Evolutionary conservation across 768 basidiomycete species (phyloP), one percentile per base, ranked within the genome.

Genomic region (Podaxis sp.): DNA sequence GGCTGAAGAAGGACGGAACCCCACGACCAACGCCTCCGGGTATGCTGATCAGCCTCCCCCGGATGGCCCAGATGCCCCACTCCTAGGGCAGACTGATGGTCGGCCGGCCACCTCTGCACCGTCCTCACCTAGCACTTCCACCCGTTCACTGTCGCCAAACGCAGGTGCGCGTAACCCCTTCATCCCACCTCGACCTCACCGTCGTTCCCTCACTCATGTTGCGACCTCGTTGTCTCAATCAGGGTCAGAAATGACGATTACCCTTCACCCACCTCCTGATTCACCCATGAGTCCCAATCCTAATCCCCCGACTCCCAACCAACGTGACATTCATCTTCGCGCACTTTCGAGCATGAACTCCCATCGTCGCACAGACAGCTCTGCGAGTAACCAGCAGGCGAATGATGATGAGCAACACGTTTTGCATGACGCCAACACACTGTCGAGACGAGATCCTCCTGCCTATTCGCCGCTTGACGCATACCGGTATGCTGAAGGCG

Each of bases 401-500:
- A 26, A 24, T 51, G 49, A 54, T 58, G 70, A 75, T 51, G 73
- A 77, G 57, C 71, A 73, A 63, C 68, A 67, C 70, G 76, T 67
- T 64, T 74, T 60, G 69, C 71, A 64, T 6, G 59, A 63, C 8
- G 69, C 65, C 58, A 66, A 74, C 26, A 68, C 68, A 15, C 68
- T 85, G 52, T 76, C 77, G 63, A 80, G 87, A 68, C 82, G 84
- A 61, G 88, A 90, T 65, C 93, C 93, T 22, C 93, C 93, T 26
- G 91, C 90, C 17, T 95, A 95, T 76, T 93, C 92, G 5, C 92
- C 93, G n/a, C 75, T 94, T 69, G 92, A 94, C 70, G 87, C 92
- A n/a, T 90, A 81, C 68, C 83, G 86, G 26, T 93, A 93, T 69
- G 80, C 87, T 57, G 94, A 93, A 46, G 95, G 95, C 33, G 92